Base-by-base conservation (phyloP, 371 early-diverging fungal species). In the Apophysomyces trapeziformis region DNA sequence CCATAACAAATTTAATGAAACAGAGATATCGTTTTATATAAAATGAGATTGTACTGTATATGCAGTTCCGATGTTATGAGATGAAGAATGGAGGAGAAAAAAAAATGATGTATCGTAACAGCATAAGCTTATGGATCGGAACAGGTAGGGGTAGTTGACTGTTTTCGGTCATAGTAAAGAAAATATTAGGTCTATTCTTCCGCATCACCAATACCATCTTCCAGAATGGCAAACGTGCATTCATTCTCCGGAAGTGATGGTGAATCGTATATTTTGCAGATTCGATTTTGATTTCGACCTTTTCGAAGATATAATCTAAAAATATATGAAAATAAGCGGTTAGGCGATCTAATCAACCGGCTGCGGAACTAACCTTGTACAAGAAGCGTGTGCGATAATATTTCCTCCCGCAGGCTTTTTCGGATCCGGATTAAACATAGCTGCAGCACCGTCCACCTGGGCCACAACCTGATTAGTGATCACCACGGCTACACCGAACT, bases 381-480 rank as follows among this genome's bases (percentile, higher is more conserved):
- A 95, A 44, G 96, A 98, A 8, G 99, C 92, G 70, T 99, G 99
- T 0, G 99, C 99, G 78, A 99, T 96, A 56, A 99, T 96, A 77
- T 99, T 95, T 47, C 99, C 99, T 57, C 99, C 99, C 60, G 98
- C 96, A 5, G 99, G 98, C 75, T 99, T 99, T 74, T 98, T 99
- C 43, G 95, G 95, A 74, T 99, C 98, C 9, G 93, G 90, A 63
- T 87, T 89, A 83, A 97, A 96, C 94, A 97, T 92, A 43, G 91
- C 80, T 60, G 90, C 86, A 6, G 88, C 95, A 56, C 98, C 99
- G 75, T 99, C 99, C 0, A 99, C 99, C 69, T 92, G 93, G 0
- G 99, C 98, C 2, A 99, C 99, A 1, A 99, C 99, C 81, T 99
- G 99, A 74, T 99, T 99, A 5, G 98, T 98, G 36, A 99, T 96